These are phyloP conservation scores for Tuber aestivum DNA, from an alignment of 495 filamentous ascomycete species.

Conservation along the genomic window DNA sequence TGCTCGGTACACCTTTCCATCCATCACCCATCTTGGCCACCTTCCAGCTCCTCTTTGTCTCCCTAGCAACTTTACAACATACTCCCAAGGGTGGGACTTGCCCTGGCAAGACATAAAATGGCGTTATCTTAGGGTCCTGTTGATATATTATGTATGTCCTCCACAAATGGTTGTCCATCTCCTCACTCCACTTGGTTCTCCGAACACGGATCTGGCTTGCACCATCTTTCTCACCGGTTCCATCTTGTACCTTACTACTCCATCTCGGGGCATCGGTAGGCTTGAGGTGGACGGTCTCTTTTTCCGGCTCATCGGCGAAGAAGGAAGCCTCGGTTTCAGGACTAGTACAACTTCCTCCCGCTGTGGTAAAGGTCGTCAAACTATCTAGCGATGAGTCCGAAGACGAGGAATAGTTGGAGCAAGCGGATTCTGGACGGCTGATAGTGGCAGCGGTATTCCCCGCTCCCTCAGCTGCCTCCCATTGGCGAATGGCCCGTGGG, in stretches of 20 bases:
- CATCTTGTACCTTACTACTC: neutral
- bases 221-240: constrained; percentile 8
- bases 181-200: constrained; percentile 64
- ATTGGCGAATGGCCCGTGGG: constrained; percentile 41
- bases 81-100: constrained; percentile 83
- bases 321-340: constrained; percentile 47
- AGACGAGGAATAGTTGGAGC: constrained; percentile 62
- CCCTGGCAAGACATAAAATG: constrained; percentile 84
- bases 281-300: neutral
- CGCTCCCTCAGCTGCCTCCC: constrained; percentile 27
- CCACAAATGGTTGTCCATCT: constrained; percentile 93
- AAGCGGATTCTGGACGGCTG: constrained; percentile 54
- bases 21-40: constrained; percentile 47
- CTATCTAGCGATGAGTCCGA: constrained; percentile 64
- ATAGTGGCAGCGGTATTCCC: constrained; percentile 46
- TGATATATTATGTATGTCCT: constrained; percentile 80
- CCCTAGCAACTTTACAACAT: constrained; percentile 77
- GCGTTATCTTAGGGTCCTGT: constrained; percentile 86
- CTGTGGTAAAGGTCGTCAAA: constrained; percentile 57
- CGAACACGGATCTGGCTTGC: constrained; percentile 12
- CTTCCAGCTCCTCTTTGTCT: constrained; percentile 80
- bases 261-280: neutral
- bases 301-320: constrained; percentile 11
- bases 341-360: constrained; percentile 64
- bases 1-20: constrained; percentile 28